Evolutionary conservation across 805 yeast species (phyloP).

Genomic region (Komagataella pseudopastoris): DNA sequence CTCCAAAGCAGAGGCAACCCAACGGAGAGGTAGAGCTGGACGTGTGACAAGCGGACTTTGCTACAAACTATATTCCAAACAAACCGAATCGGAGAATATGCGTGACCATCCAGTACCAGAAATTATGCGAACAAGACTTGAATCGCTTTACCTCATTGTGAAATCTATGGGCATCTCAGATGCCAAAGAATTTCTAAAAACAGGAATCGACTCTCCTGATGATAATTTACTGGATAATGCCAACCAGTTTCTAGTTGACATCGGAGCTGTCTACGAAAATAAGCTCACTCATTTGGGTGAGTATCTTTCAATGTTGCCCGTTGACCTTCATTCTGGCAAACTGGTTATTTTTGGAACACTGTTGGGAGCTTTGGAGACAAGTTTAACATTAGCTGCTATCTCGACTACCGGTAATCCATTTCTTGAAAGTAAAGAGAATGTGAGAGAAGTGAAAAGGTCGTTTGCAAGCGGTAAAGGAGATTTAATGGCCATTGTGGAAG

Average conservation of each 20-base stretch:
- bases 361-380: constrained; percentile 68
- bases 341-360: constrained; percentile 66
- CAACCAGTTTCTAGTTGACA: constrained; percentile 36
- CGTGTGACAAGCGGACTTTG: constrained; percentile 79
- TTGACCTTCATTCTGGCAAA: constrained; percentile 79
- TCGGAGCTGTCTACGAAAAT: constrained; percentile 53
- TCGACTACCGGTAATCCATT: constrained; percentile 68
- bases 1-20: constrained; percentile 79
- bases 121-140: constrained; percentile 71
- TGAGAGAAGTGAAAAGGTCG: constrained; percentile 29
- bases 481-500: constrained; percentile 48
- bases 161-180: constrained; percentile 78
- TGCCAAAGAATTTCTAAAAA: constrained; percentile 54
- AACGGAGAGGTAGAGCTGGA: constrained; percentile 97
- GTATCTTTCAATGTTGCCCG: constrained; percentile 71
- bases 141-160: constrained; percentile 69
- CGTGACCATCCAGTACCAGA: constrained; percentile 74
- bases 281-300: constrained; percentile 65
- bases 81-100: constrained; percentile 45
- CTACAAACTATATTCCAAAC: constrained; percentile 62
- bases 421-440: constrained; percentile 41
- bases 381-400: constrained; percentile 72
- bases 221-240: constrained; percentile 36
- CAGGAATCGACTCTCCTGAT: constrained; percentile 78
- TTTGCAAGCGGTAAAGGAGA: constrained; percentile 57